Conservation (phyloP, 176 grass and related monocot species). For the Musa schizocarpa region DNA sequence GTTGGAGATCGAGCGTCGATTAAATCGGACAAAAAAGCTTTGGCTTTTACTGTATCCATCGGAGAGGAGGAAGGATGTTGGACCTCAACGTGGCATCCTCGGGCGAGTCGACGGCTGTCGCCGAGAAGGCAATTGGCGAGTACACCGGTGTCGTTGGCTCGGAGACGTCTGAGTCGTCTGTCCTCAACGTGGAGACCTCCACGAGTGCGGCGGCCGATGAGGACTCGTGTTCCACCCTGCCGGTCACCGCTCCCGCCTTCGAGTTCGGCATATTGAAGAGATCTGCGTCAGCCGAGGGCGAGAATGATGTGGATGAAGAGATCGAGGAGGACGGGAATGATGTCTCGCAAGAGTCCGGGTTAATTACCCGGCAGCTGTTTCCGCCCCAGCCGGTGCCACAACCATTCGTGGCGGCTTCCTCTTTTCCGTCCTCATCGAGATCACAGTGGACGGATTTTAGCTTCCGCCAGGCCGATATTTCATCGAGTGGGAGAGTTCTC, state of each 20-base stretch:
- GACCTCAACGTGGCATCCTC: conserved; percentile 65
- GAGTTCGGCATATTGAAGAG: conserved; percentile 53
- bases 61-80: conserved; percentile 6
- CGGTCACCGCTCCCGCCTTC: conserved; percentile 20
- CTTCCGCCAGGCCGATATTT: neutral
- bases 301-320: conserved; percentile 21
- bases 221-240: conserved; percentile 52
- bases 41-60: neutral
- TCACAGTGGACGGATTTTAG: conserved; percentile 12
- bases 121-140: conserved; percentile 29
- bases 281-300: conserved; percentile 27
- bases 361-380: conserved; percentile 61
- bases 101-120: conserved; percentile 4
- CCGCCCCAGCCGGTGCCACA: conserved; percentile 8
- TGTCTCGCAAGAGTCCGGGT: conserved; percentile 8
- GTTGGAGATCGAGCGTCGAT: neutral
- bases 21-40: conserved; percentile 1
- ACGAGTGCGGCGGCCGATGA: conserved; percentile 34
- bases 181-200: conserved; percentile 63
- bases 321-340: conserved; percentile 23
- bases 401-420: neutral
- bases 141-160: conserved; percentile 31
- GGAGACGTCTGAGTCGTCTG: conserved; percentile 52
- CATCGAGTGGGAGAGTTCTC: conserved; percentile 11
- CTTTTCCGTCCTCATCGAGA: conserved; percentile 10